Conservation (phyloP, 2,329 filamentous ascomycete species). For the Akanthomyces lecanii region DNA sequence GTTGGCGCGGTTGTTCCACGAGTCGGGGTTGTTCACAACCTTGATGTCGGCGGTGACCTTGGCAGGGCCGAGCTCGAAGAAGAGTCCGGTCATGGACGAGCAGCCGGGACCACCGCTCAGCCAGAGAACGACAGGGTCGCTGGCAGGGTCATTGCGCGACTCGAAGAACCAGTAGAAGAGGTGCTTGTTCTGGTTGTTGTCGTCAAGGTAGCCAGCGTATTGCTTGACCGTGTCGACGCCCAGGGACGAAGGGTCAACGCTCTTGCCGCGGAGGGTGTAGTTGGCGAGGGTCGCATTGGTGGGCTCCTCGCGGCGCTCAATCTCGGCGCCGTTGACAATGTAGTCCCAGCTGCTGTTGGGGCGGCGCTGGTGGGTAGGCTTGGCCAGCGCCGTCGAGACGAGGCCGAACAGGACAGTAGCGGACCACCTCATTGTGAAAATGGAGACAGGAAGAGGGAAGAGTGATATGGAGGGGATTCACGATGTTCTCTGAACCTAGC, state of each 20-base stretch:
- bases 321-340: conserved; percentile 77
- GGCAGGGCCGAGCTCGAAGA: conserved; percentile 93
- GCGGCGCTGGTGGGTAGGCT: conserved; percentile 46
- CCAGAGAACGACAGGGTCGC: conserved; percentile 91
- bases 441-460: background rate
- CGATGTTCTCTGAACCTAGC: background rate
- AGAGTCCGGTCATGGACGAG: conserved; percentile 92
- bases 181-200: conserved; percentile 95
- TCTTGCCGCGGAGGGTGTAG: conserved; percentile 88
- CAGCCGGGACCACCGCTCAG: conserved; percentile 96
- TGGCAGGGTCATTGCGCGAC: conserved; percentile 94
- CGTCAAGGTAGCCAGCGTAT: conserved; percentile 95
- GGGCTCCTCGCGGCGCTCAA: conserved; percentile 73
- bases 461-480: background rate
- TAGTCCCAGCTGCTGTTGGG: conserved; percentile 87
- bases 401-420: conserved; percentile 12
- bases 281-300: conserved; percentile 69
- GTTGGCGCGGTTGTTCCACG: conserved; percentile 96
- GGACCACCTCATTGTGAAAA: conserved; percentile 14
- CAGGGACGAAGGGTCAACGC: conserved; percentile 78
- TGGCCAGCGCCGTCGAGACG: conserved; percentile 10
- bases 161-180: conserved; percentile 99
- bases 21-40: conserved; percentile 78
- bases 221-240: conserved; percentile 94
- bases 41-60: conserved; percentile 79